Base-by-base conservation (phyloP, 768 basidiomycete genomes). In the Suillus hirtellus region DNA sequence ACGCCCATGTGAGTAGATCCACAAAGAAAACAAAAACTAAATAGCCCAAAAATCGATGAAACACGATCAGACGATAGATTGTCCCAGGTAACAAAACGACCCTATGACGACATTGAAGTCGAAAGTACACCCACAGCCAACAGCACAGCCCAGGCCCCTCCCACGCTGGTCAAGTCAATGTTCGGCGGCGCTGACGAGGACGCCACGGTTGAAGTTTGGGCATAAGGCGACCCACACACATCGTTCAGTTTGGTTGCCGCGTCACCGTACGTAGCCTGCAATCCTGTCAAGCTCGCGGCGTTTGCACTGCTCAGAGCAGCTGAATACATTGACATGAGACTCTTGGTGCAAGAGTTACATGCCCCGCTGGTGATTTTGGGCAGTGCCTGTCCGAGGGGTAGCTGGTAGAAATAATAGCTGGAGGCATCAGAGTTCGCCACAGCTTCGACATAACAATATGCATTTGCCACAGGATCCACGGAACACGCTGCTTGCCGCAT, bases 401-500 rank as follows among this genome's bases (percentile, higher is more conserved):
- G 80, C 42, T 79, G 74, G 77, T 91, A 95, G 72, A 86, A 84
- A 78, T 87, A 92, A n/a, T 86, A 73, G 71, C 91, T 90, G 24
- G 86, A 82, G 0, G 89, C 84, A 63, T 86, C 84, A 3, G 79
- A 38, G 64, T 79, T 79, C 40, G 76, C 78, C 24, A 85, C 82
- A 15, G 92, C 90, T 64, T 86, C 80, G 60, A 92, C 60, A 76
- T 85, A 93, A 78, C 92, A 95, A 76, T 92, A 95, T 0, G 84
- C 74, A 68, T 87, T 81, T 37, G 85, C 81, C 4, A 78, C 69
- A 11, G 86, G 80, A 73, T 90, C 80, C 9, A 80, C 66, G 27
- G 84, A 77, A 70, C 93, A 95, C 7, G 82, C 89, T 0, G 80
- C 80, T 15, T 80, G 72, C 44, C 86, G 82, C 83, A 91, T 86